Conservation (phyloP, 257 asterid species). For the Gardenia jasminoides region DNA sequence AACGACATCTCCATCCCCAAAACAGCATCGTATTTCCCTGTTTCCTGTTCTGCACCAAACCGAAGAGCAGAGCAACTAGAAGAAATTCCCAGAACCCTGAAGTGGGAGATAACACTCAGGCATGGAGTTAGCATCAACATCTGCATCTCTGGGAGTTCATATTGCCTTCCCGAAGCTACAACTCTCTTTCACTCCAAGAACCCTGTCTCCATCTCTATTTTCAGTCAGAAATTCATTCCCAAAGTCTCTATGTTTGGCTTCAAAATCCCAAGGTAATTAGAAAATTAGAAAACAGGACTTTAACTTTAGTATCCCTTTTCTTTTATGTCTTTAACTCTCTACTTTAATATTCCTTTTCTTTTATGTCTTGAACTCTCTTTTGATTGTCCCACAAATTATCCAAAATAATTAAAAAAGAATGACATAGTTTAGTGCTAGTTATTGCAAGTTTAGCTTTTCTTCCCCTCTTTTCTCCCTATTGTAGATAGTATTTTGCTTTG, state of each 20-base stretch:
- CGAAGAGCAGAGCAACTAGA: neutral
- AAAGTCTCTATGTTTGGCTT: constrained; percentile 5
- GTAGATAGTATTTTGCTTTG: neutral
- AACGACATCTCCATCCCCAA: no score
- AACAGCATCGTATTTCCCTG: no score
- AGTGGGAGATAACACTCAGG: neutral
- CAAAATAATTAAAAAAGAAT: neutral
- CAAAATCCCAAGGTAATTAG: constrained; percentile 15
- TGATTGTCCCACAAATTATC: neutral
- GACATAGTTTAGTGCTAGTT: neutral
- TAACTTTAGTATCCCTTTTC: neutral
- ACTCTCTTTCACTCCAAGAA: constrained; percentile 6
- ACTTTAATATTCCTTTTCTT: neutral
- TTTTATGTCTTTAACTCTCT: no score
- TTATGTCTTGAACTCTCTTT: no score
- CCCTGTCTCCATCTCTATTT: neutral
- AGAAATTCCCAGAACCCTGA: neutral
- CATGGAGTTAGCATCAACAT: constrained; percentile 21
- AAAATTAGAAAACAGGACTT: neutral
- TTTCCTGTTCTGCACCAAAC: no score
- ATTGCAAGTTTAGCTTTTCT: neutral
- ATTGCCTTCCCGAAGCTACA: neutral
- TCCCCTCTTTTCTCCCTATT: neutral
- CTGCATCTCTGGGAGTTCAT: constrained; percentile 7
- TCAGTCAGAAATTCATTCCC: constrained; percentile 2